Evolutionary conservation across 1,284 basidiomycete species (phyloP), one percentile per base, ranked within the genome.

Genomic region (Coniophora puteana): DNA sequence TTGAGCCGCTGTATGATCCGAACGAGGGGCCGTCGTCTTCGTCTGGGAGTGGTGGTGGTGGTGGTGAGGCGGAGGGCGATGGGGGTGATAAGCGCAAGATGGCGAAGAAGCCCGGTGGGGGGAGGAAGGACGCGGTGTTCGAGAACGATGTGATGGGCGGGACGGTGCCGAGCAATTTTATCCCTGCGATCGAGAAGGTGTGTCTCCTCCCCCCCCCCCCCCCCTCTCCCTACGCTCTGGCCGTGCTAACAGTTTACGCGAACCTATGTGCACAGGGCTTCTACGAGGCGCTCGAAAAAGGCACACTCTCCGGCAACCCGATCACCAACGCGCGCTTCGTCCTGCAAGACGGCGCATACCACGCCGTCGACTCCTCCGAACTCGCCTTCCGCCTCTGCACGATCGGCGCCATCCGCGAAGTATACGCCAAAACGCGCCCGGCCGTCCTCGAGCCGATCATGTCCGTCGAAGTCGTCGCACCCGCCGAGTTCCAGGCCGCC

Each of bases 351-450:
- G 96, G 96, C 64, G 84, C 80, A 4, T 88, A 81, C 61, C 96
- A 99, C 66, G 77, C 83, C n/a, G 93, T 96, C 53, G 96, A 99
- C 73, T 99, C 95, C 29, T 93, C 89, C 47, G 96, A 99, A 63
- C 67, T 98, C 49, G 94, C 96, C 27, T 99, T 99, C 80, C 78
- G 93, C 38, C 74, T 94, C 21, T 89, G 90, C 5, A 83, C 89
- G 3, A 86, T 93, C 31, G 89, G 92, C 46, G 95, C 95, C 1
- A 94, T 98, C 80, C 81, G 91, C 46, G 95, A 98, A 57, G 84
- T 87, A 2, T 98, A 89, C 72, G 71, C 73, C 48, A 78, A 79
- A 48, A 84, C 92, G 17, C 71, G 70, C 33, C 84, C 92, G 0
- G 83, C 92, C 43, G 88, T 99, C 44, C 72, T 99, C 27, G 96